A percentile compares a stretch with the other conserved stretches of the same genome.
These are phyloP conservation scores for Leccinum ponderosum DNA, from an alignment of 1,284 basidiomycete genomes.

Conservation along the genomic window DNA sequence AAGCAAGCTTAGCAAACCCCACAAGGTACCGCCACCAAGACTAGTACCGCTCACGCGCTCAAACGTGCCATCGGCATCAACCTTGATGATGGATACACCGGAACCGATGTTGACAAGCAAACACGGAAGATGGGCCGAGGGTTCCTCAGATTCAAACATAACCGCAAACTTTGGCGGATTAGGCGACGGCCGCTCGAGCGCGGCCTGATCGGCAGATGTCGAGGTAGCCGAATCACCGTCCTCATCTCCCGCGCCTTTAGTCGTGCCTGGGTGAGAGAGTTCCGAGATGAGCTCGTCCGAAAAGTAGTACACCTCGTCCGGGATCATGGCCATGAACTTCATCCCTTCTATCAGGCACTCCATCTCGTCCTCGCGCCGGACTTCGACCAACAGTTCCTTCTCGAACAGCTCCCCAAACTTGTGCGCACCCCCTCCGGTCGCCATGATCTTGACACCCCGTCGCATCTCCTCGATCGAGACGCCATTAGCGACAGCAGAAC, in stretches of 20 bases:
- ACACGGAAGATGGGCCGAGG: conserved; percentile 90
- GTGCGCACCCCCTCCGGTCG: conserved; percentile 97
- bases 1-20: conserved; percentile 93
- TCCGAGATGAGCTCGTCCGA: conserved; percentile 95
- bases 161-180: conserved; percentile 91
- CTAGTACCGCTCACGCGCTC: conserved; percentile 98
- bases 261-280: conserved; percentile 64
- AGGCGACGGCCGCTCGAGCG: conserved; percentile 87
- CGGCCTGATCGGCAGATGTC: conserved; percentile 19
- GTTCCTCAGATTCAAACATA: conserved; percentile 74
- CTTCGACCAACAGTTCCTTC: conserved; percentile 79
- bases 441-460: conserved; percentile 93
- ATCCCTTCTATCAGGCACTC: conserved; percentile 96
- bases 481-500: conserved; percentile 85
- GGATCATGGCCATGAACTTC: conserved; percentile 95
- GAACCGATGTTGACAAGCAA: conserved; percentile 98
- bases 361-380: conserved; percentile 96
- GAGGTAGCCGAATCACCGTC: conserved; percentile 6
- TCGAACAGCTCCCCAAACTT: conserved; percentile 87
- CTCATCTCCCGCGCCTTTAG: conserved; percentile 16
- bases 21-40: conserved; percentile 98
- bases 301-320: conserved; percentile 98
- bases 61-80: conserved; percentile 93
- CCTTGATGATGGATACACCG: conserved; percentile 96
- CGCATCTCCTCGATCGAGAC: conserved; percentile 93